phyloP scores from a whole-genome alignment of 1,284 basidiomycete genomes.

The Bondarzewia mesenterica region DNA sequence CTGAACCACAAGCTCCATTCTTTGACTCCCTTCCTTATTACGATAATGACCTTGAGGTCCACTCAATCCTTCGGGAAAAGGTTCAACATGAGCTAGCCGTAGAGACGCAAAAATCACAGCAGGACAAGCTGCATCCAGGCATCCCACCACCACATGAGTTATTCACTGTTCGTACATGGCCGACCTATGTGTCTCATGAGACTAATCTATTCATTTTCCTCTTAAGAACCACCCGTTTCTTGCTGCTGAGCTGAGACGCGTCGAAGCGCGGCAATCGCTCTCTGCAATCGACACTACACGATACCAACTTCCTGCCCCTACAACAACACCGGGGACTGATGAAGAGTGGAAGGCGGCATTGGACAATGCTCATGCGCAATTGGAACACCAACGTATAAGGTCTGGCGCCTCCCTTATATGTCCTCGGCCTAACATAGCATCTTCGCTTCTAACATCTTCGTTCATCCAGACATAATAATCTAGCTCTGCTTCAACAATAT shows the following conservation, averaged over 20 bases:
- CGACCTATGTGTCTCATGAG: constrained; percentile 11
- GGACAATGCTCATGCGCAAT: constrained; percentile 74
- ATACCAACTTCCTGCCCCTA: constrained; percentile 73
- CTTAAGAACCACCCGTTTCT: constrained; percentile 57
- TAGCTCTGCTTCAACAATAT: constrained; percentile 79
- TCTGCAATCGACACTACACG: constrained; percentile 72
- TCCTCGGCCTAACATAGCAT: constrained; percentile 1
- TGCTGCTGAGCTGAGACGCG: constrained; percentile 64
- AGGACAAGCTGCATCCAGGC: constrained; percentile 51
- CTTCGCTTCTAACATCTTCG: neutral
- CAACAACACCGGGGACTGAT: constrained; percentile 53
- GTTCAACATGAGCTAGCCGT: constrained; percentile 68
- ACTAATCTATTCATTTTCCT: constrained; percentile 19
- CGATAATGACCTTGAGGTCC: constrained; percentile 83
- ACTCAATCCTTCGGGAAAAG: constrained; percentile 61
- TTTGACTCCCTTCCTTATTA: constrained; percentile 92
- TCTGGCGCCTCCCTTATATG: constrained; percentile 26
- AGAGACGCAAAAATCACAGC: constrained; percentile 46
- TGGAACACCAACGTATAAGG: constrained; percentile 88
- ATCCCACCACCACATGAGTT: constrained; percentile 63
- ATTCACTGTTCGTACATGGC: constrained; percentile 50
- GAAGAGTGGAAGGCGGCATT: constrained; percentile 78
- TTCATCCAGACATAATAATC: constrained; percentile 66
- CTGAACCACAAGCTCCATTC: constrained; percentile 11
- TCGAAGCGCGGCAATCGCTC: constrained; percentile 64